Evolutionary conservation across 306 rosid species (phyloP).

Genomic region (Leucaena leucocephala): DNA sequence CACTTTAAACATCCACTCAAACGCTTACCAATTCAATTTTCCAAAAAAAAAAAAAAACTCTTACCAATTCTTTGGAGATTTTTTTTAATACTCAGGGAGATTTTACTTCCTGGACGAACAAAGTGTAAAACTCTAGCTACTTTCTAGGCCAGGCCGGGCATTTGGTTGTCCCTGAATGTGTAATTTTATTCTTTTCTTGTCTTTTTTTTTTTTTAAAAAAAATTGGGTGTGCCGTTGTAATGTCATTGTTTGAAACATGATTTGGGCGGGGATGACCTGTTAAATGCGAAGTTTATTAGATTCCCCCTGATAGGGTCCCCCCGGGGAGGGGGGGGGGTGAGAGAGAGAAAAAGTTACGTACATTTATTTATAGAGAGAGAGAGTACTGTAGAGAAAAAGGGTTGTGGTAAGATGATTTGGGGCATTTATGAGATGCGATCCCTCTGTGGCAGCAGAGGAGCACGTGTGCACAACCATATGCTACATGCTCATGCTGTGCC

Average conservation of each 20-base stretch:
- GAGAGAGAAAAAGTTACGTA: no score
- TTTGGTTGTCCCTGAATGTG: no score
- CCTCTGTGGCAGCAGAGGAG: constrained; percentile 9
- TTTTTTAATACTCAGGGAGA: no score
- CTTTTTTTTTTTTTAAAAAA: neutral
- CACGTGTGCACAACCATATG: constrained; percentile 11
- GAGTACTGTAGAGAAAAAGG: neutral
- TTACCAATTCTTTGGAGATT: no score
- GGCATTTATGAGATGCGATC: neutral
- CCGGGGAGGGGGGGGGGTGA: no score
- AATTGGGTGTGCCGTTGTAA: neutral
- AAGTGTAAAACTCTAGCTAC: no score
- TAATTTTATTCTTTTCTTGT: neutral
- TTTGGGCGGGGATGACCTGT: neutral
- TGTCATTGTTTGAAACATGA: neutral
- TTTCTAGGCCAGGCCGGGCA: neutral
- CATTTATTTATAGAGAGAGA: neutral
- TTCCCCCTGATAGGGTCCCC: no score
- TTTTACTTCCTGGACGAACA: no score
- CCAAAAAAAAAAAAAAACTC: no score
- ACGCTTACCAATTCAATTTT: no score
- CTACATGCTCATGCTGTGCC: neutral
- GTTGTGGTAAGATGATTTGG: neutral
- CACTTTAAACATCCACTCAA: no score
- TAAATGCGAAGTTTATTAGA: neutral